Evolutionary conservation across 306 rosid species (phyloP), one percentile per base, ranked within the genome.

Genomic region (Carpinus fangiana): DNA sequence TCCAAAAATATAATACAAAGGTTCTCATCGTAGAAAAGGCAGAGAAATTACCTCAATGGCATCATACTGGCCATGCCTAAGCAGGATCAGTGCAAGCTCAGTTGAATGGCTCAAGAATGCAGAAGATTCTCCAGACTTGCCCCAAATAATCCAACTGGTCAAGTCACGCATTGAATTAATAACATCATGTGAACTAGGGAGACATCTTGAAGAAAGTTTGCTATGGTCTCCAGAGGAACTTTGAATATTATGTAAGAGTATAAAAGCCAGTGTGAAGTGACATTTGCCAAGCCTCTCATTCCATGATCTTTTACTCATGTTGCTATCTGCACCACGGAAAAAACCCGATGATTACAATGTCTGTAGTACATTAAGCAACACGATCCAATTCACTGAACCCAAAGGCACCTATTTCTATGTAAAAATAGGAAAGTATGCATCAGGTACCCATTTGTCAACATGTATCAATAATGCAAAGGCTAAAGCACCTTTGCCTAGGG

Each of bases 141-240:
- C 96, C 90, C 90, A 91, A 76, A 91, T 90, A 61, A 91, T 87
- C 97, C 92, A 92, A 84, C 97, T 91, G 84, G 82, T 82, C 81
- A 95, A 92, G 69, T 87, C 89, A n/a, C 86, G 89, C 69, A 72
- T 72, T 81, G 88, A 79, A 82, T 41, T 73, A 38, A 75, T 73
- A 66, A 88, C 88, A 78, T 77, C 86, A 14, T 81, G 87, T 70
- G 80, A 71, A 59, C 77, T 86, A 75, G 92, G 86, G 75, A 95
- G 84, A 73, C 69, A 28, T 82, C 83, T 88, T 81, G 86, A 76
- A 72, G 84, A 77, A 69, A 76, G 69, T 53, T 84, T 81, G 67
- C 56, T 73, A 17, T 55, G 79, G 23, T 90, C 85, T 70, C 68
- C 43, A 9, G 91, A 77, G 75, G 91, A 88, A 86, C 88, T 81